phyloP scores from a whole-genome alignment of 305 asterid genomes.

The Caryopteris hybrid region DNA sequence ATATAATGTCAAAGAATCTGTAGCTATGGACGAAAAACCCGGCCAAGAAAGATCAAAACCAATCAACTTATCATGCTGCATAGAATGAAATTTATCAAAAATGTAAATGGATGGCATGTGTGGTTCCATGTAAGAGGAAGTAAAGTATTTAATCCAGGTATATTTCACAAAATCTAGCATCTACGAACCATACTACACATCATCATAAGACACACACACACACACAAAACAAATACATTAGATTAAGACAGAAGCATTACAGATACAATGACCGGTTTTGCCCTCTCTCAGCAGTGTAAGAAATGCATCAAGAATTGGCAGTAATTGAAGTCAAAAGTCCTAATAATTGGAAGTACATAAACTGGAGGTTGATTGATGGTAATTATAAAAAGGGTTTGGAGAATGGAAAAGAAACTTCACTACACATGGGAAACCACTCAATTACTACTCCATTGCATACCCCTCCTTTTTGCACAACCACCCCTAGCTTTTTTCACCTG shows the following conservation, averaged over 20 bases:
- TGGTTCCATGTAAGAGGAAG: too few species aligned
- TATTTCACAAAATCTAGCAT: too few species aligned
- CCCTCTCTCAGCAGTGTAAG: not conserved
- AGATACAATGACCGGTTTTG: not conserved
- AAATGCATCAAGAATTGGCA: not conserved
- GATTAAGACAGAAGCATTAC: not conserved
- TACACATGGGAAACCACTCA: slow-evolving; percentile 57
- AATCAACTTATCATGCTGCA: too few species aligned
- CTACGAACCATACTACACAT: too few species aligned
- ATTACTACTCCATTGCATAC: slow-evolving; percentile 37
- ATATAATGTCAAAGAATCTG: too few species aligned
- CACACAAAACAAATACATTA: not conserved
- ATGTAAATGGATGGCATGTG: too few species aligned
- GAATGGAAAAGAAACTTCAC: slow-evolving; percentile 18
- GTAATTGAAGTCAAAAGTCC: not conserved
- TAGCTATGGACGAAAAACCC: too few species aligned
- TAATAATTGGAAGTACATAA: slow-evolving; percentile 11
- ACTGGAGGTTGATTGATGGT: slow-evolving; percentile 23
- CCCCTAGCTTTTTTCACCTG: slow-evolving; percentile 17
- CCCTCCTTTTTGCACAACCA: slow-evolving; percentile 17
- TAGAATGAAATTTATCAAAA: too few species aligned
- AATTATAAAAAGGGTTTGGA: slow-evolving; percentile 18
- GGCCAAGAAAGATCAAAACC: too few species aligned
- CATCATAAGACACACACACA: too few species aligned
- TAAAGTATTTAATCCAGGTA: too few species aligned